Percentiles rank a stretch among this genome's conserved stretches.
phyloP scores from a whole-genome alignment of 495 filamentous ascomycete species.

The Bacidia rubella region DNA sequence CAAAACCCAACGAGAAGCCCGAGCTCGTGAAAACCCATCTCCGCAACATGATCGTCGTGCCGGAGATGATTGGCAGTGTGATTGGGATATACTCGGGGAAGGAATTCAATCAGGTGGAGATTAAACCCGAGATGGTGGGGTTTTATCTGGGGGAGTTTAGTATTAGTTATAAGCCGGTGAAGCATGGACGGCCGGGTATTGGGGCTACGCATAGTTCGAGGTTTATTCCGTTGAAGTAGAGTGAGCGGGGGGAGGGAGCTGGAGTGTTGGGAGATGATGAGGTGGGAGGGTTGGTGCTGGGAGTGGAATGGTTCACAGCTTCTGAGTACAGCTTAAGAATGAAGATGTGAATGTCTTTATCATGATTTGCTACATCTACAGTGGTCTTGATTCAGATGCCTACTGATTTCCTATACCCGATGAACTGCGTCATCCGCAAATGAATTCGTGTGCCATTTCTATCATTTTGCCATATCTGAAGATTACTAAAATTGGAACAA shows the following conservation, averaged over 20 bases:
- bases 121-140: constrained; percentile 99
- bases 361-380: too few species aligned
- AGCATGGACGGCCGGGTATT: constrained; percentile 99
- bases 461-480: too few species aligned
- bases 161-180: constrained; percentile 99
- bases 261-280: background rate
- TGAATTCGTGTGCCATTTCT: too few species aligned
- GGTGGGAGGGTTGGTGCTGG: background rate
- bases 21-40: constrained; percentile 98
- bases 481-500: too few species aligned
- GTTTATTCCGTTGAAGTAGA: constrained; percentile 99
- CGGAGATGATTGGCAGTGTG: constrained; percentile 96
- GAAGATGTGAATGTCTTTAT: too few species aligned
- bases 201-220: constrained; percentile 99
- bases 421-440: too few species aligned
- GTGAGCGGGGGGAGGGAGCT: constrained; percentile 15
- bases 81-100: constrained; percentile 99
- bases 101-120: constrained; percentile 99
- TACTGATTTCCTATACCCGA: too few species aligned
- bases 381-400: too few species aligned
- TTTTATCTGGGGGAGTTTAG: constrained; percentile 99
- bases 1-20: constrained; percentile 98
- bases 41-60: constrained; percentile 98
- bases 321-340: too few species aligned
- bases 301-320: too few species aligned